phyloP scores from a whole-genome alignment of 352 stramenopile species.

The Plasmopara viticola region DNA sequence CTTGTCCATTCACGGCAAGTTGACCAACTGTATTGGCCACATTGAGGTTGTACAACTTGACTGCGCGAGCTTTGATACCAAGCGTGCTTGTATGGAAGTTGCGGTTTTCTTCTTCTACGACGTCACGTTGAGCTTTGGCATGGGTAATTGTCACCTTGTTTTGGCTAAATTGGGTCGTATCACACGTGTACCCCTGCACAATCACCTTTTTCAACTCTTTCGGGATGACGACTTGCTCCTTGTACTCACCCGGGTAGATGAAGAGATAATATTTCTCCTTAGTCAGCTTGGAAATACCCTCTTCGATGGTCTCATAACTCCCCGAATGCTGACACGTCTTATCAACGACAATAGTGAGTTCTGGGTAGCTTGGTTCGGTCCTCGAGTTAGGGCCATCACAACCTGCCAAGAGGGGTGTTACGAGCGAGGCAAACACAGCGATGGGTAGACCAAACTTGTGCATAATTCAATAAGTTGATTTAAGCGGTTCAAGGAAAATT shows the following conservation, averaged over 20 bases:
- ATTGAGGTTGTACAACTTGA: slow-evolving; percentile 19
- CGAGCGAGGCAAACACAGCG: no score
- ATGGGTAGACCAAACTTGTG: no score
- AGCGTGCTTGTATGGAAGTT: slow-evolving; percentile 10
- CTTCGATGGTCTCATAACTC: slow-evolving; percentile 3
- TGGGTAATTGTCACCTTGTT: slow-evolving; percentile 15
- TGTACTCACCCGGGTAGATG: slow-evolving; percentile 8
- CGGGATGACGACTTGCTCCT: slow-evolving; percentile 6
- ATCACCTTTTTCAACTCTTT: neutral
- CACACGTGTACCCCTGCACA: slow-evolving; percentile 10
- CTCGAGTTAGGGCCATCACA: slow-evolving; percentile 6
- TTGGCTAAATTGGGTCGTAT: slow-evolving; percentile 7
- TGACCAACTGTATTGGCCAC: slow-evolving; percentile 8
- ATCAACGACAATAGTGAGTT: slow-evolving; percentile 8
- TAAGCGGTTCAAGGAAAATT: no score
- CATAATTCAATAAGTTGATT: no score
- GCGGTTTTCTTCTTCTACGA: neutral
- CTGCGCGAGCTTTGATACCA: slow-evolving; percentile 2
- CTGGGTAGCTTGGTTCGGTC: neutral
- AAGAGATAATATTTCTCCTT: slow-evolving; percentile 3
- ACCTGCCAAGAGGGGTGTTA: no score
- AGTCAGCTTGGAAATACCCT: slow-evolving; percentile 6
- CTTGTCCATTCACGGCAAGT: slow-evolving; percentile 6
- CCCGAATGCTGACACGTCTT: no score
- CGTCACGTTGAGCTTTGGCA: slow-evolving; percentile 6